Conservation (phyloP, 495 filamentous ascomycete species). For the Xylaria bambusicola region DNA sequence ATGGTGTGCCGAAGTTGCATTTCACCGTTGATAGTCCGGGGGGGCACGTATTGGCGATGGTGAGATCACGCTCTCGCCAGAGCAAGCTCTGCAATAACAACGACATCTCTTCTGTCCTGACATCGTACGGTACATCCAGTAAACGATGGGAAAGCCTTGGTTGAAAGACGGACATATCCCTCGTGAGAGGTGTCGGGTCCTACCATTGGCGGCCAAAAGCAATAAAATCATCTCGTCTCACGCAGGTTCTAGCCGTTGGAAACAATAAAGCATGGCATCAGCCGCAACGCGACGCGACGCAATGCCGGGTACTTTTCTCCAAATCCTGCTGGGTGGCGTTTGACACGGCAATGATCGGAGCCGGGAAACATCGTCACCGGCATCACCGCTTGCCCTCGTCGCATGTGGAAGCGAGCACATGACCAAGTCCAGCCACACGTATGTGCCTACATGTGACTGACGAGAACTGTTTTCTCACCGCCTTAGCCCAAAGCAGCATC, state of each 20-base stretch:
- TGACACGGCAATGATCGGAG: neutral
- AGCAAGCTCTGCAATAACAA: no score
- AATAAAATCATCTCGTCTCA: neutral
- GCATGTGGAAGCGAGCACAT: slow-evolving; percentile 15
- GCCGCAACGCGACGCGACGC: no score
- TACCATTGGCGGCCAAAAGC: neutral
- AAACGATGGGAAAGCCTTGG: no score
- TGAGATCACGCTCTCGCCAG: no score
- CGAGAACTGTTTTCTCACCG: slow-evolving; percentile 14
- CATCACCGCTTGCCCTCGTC: slow-evolving; percentile 11
- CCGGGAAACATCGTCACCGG: slow-evolving; percentile 15
- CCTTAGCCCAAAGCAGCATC: slow-evolving; percentile 4
- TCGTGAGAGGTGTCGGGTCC: neutral
- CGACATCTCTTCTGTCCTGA: no score
- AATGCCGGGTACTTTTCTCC: slow-evolving; percentile 3
- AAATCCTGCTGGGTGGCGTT: neutral
- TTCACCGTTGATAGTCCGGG: no score
- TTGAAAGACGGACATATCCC: no score
- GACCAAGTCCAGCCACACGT: slow-evolving; percentile 15
- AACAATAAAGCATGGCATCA: neutral
- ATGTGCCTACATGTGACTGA: slow-evolving; percentile 14
- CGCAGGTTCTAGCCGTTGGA: neutral
- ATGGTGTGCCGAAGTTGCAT: no score
- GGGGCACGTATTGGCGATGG: no score
- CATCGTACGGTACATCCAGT: no score